phyloP scores from a whole-genome alignment of 2,329 filamentous ascomycete genomes.

The Calonectria hawksworthii region DNA sequence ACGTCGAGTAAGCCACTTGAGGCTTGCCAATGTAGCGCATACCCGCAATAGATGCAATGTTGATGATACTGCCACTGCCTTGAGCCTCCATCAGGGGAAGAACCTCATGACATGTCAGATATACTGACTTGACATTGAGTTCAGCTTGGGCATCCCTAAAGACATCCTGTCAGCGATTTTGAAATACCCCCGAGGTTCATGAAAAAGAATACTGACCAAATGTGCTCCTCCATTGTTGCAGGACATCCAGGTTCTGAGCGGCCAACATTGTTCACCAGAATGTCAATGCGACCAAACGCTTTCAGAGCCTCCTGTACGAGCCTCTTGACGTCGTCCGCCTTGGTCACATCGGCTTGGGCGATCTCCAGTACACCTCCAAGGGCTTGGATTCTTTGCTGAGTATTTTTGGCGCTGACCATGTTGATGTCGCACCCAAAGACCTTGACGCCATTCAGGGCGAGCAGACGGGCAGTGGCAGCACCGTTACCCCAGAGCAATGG shows the following conservation, averaged over 20 bases:
- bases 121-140: conserved; percentile 30
- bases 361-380: background rate
- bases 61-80: conserved; percentile 10
- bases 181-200: background rate
- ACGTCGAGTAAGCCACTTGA: conserved; percentile 63
- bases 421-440: background rate
- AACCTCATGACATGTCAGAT: conserved; percentile 24
- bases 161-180: background rate
- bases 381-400: background rate
- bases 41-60: conserved; percentile 14
- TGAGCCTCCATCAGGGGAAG: conserved; percentile 31
- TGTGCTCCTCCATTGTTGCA: background rate
- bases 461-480: background rate
- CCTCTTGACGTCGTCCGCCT: background rate
- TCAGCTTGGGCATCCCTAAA: conserved; percentile 11
- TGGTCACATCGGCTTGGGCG: background rate
- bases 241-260: background rate
- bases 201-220: background rate
- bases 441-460: background rate
- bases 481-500: background rate
- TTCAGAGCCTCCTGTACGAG: background rate
- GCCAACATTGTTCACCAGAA: background rate
- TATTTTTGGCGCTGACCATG: background rate
- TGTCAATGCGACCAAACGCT: background rate
- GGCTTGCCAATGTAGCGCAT: conserved; percentile 57